These are phyloP conservation scores for Ganoderma sp. DNA, from an alignment of 1,284 basidiomycete species.

Conservation along the genomic window DNA sequence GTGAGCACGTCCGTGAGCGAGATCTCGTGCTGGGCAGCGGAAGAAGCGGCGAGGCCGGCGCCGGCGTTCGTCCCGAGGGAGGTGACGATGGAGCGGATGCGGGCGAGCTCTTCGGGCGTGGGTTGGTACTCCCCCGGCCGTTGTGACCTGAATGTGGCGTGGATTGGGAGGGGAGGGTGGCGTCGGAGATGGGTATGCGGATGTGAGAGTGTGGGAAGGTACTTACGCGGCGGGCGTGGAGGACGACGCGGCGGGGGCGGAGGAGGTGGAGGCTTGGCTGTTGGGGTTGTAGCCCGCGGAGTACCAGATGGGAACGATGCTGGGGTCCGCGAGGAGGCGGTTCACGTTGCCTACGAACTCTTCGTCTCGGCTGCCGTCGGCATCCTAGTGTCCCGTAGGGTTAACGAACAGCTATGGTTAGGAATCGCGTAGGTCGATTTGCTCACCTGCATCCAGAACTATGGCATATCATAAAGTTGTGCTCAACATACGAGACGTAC, in stretches of 20 bases:
- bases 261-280: conserved; percentile 43
- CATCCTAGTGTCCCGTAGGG: conserved; percentile 54
- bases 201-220: background rate
- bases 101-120: conserved; percentile 38
- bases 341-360: conserved; percentile 77
- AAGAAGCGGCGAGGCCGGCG: conserved; percentile 5
- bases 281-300: conserved; percentile 36
- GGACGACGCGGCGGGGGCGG: conserved; percentile 37
- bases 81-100: conserved; percentile 36
- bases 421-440: background rate
- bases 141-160: conserved; percentile 22
- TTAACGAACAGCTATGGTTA: background rate
- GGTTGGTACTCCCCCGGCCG: conserved; percentile 28
- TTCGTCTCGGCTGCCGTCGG: conserved; percentile 66
- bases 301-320: conserved; percentile 64
- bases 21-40: conserved; percentile 51
- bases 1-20: conserved; percentile 77
- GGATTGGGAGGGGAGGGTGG: background rate
- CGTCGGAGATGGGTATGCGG: background rate
- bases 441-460: conserved; percentile 86
- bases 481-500: conserved; percentile 20
- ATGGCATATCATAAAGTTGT: background rate
- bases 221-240: conserved; percentile 32
- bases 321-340: conserved; percentile 67
- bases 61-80: conserved; percentile 31